Evolutionary conservation across 192 early-diverging fungal genomes (phyloP), one percentile per base, ranked within the genome.

Genomic region (Podila epigama): DNA sequence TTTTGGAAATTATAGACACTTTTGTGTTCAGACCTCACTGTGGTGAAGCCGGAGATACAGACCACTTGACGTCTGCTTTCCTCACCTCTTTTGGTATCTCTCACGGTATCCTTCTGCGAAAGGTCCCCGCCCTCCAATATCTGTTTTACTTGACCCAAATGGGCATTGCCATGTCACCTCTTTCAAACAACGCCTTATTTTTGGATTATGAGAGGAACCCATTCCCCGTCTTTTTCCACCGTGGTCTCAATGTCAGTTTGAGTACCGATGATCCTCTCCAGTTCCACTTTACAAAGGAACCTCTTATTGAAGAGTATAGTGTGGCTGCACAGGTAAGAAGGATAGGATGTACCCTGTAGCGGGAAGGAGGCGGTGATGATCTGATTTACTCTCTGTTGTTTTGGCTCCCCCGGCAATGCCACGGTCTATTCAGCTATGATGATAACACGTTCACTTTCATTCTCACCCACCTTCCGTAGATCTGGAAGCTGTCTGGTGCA

Each of bases 271-370:
- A 98, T 79, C 97, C 97, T 18, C 69, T 98, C 36, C 97, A 98
- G 81, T 97, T 98, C 85, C 97, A 98, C 68, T 97, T 94, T 58
- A 98, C 97, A n/a, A 96, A 95, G 77, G 97, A 98, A 79, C 97
- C 97, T 1, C 75, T 98, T 71, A 98, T 97, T 79, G 97, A 98
- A 77, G 97, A 98, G 79, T 98, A 95, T 79, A 94, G 92, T 67
- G 94, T 97, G 0, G 96, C 94, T 8, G 93, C 95, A n/a, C 95
- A 97, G 89, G 89, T 91, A 56, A 41, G n/a, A n/a, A n/a, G n/a
- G n/a, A n/a, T n/a, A n/a, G n/a, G n/a, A n/a, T n/a, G n/a, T n/a
- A n/a, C n/a, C n/a, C n/a, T n/a, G n/a, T n/a, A n/a, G n/a, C n/a
- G n/a, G n/a, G n/a, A n/a, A n/a, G n/a, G 60, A 5, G n/a, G 22